A percentile compares a stretch with the other conserved stretches of the same genome.
These are phyloP conservation scores for Amniculicola lignicola DNA, from an alignment of 495 filamentous ascomycete species.

Conservation along the genomic window DNA sequence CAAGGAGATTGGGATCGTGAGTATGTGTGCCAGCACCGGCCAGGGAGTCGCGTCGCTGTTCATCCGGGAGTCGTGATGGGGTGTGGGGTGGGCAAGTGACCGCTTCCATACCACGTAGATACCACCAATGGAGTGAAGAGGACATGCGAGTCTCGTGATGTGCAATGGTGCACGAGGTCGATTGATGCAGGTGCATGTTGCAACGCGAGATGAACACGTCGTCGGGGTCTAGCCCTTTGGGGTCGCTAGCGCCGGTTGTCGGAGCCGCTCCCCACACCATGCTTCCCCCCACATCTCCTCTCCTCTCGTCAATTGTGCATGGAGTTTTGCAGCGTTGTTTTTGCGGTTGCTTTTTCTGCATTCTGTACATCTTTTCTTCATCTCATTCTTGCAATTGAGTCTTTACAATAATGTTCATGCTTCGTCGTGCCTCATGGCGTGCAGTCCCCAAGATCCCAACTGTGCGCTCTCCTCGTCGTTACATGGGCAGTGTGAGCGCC, in stretches of 20 bases:
- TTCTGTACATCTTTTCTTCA: neutral
- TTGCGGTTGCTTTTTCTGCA: neutral
- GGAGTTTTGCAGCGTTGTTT: neutral
- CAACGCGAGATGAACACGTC: conserved; percentile 1
- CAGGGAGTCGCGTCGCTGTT: conserved; percentile 29
- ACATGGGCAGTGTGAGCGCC: conserved; percentile 42
- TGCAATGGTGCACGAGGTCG: neutral
- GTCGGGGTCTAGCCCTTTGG: neutral
- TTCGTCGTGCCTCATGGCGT: conserved; percentile 15
- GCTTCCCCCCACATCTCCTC: conserved; percentile 18
- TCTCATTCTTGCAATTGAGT: conserved; percentile 17
- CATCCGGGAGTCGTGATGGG: conserved; percentile 19
- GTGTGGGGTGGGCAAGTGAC: too few species aligned
- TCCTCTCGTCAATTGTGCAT: neutral
- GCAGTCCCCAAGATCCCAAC: conserved; percentile 4
- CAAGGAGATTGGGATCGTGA: conserved; percentile 31
- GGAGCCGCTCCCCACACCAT: conserved; percentile 24
- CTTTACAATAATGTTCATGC: conserved; percentile 26
- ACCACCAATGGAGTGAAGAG: too few species aligned
- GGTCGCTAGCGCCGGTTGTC: too few species aligned
- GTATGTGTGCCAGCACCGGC: conserved; percentile 32
- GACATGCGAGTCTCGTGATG: neutral
- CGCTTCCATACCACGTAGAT: too few species aligned
- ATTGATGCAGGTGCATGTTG: neutral
- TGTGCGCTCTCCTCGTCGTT: conserved; percentile 28